phyloP scores from a whole-genome alignment of 2,329 filamentous ascomycete species.

The Fusarium ramigenum region DNA sequence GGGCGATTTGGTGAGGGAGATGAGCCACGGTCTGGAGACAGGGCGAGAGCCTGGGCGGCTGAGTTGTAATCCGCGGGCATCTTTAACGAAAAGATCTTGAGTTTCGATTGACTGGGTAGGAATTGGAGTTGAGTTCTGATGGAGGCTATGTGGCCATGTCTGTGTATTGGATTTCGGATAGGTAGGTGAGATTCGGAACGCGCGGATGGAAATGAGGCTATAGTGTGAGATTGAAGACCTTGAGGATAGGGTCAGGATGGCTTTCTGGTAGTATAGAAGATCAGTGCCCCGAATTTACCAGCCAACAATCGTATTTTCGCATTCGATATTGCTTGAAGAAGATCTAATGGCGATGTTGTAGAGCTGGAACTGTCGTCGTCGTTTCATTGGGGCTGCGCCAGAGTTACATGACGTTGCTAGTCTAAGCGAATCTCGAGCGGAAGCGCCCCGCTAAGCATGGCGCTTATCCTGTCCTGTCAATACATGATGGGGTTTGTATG shows the following conservation, averaged over 20 bases:
- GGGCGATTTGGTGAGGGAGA: conserved; percentile 46
- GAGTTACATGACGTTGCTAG: conserved; percentile 34
- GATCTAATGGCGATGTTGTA: not conserved
- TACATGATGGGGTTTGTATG: not conserved
- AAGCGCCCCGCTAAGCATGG: conserved; percentile 15
- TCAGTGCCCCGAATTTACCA: not conserved
- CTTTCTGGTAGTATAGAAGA: not conserved
- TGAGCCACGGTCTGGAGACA: conserved; percentile 49
- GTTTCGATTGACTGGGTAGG: not conserved
- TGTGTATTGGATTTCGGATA: conserved; percentile 8
- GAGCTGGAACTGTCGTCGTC: conserved; percentile 14
- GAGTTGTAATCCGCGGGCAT: conserved; percentile 64
- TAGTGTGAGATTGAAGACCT: conserved; percentile 1
- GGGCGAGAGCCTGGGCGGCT: conserved; percentile 59
- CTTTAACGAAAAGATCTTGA: conserved; percentile 11
- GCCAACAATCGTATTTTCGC: not conserved
- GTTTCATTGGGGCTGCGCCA: conserved; percentile 5
- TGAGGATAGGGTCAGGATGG: not conserved
- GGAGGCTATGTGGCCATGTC: conserved; percentile 30
- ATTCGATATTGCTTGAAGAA: not conserved
- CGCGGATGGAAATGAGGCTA: conserved; percentile 26
- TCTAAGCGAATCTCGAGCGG: conserved; percentile 20
- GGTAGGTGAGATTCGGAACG: conserved; percentile 28
- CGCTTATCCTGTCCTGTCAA: conserved; percentile 2
- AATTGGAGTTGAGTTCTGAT: not conserved